Conservation (phyloP, 2,329 filamentous ascomycete genomes). For the Fusarium xyrophilum region DNA sequence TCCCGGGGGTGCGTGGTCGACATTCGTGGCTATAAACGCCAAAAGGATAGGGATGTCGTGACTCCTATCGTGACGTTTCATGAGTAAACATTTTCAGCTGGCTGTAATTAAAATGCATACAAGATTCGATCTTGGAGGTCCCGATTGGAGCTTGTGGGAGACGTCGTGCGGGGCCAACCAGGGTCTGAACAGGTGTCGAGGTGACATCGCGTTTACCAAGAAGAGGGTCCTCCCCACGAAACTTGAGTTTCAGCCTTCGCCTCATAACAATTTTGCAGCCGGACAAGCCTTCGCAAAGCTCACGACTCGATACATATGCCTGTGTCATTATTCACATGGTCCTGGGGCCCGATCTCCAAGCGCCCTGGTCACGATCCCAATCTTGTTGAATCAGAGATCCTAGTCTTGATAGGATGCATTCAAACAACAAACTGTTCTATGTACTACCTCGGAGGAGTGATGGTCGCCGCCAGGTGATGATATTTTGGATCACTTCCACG, state of each 20-base stretch:
- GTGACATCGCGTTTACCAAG: slow-evolving; percentile 36
- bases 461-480: neutral
- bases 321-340: slow-evolving; percentile 36
- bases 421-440: slow-evolving; percentile 7
- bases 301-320: slow-evolving; percentile 29
- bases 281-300: slow-evolving; percentile 17
- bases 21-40: slow-evolving; percentile 16
- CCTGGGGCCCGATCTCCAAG: slow-evolving; percentile 24
- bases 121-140: slow-evolving; percentile 33
- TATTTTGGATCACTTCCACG: slow-evolving; percentile 3
- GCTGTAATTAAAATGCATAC: slow-evolving; percentile 25
- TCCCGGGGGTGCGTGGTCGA: slow-evolving; percentile 11
- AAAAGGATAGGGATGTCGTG: slow-evolving; percentile 19
- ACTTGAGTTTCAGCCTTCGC: slow-evolving; percentile 6
- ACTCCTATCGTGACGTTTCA: slow-evolving; percentile 7
- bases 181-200: slow-evolving; percentile 35
- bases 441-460: neutral
- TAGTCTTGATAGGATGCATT: slow-evolving; percentile 1
- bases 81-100: slow-evolving; percentile 14
- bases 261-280: slow-evolving; percentile 12
- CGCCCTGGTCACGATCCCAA: slow-evolving; percentile 21
- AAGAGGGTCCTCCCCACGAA: slow-evolving; percentile 32
- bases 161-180: slow-evolving; percentile 34
- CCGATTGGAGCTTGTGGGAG: slow-evolving; percentile 39
- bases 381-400: slow-evolving; percentile 30